Evolutionary conservation across 169 alveolate species (phyloP), one percentile per base, ranked within the genome.

Genomic region (Plasmodium gallinaceum): DNA sequence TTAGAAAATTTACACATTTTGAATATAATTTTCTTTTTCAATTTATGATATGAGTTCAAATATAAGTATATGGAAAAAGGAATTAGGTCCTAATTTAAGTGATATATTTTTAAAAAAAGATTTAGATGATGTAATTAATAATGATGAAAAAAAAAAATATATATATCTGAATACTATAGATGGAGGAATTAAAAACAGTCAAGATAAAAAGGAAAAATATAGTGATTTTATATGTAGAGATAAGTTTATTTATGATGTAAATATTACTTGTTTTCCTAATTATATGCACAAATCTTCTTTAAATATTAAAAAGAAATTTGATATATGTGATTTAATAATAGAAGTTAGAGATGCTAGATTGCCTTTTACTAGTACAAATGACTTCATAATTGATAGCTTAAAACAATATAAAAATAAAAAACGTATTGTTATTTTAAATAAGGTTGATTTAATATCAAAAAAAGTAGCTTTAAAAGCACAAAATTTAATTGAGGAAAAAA

Each of bases 291-390:
- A 83, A 62, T 51, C 91, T 39, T 83, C 91, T 24, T n/a, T 83
- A 68, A 20, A 57, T 32, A 83, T 83, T 51, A 83, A 68, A 83
- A 83, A 83, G 16, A 83, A 83, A 57, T 42, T 83, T 68, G 91
- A 83, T 46, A 57, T 83, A 16, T 68, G 83, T 45, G 91, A 83
- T 68, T 48, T 74, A 52, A 73, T 92, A 18, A 18, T 88, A 54
- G 92, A 86, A 76, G 95, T 86, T 7, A 24, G 94, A 5, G 95
- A 93, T 65, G 95, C 95, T 20, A 48, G 95, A 12, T 58, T 92
- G 22, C 95, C 95, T 1, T 74, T 93, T 24, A 90, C 93, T n/a
- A 65, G 93, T 58, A 69, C 92, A 12, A 90, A 87, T 18, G 57
- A 62, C 37, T 92, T 92, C 73, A 70, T 92, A 24, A 87, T 71